A percentile compares a stretch with the other conserved stretches of the same genome.
Evolutionary conservation across 78 protist species (phyloP).

Genomic region (Guillardia theta): DNA sequence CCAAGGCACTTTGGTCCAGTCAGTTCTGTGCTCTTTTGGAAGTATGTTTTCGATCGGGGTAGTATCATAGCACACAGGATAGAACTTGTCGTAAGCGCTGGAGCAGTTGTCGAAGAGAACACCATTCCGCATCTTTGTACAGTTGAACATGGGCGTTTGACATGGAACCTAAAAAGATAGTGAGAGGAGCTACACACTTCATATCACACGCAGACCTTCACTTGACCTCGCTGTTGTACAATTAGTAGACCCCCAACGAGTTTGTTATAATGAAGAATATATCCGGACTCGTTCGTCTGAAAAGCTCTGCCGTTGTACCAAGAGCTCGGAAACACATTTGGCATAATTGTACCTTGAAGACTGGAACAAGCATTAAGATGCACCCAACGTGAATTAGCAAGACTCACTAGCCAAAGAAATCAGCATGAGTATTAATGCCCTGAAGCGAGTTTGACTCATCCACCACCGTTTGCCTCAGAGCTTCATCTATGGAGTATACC

Average conservation of each 20-base stretch:
- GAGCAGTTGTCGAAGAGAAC: too few species aligned
- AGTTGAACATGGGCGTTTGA: background rate
- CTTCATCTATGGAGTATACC: background rate
- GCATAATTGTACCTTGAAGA: background rate
- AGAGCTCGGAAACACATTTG: background rate
- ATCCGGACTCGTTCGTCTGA: background rate
- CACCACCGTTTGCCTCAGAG: background rate
- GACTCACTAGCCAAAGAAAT: background rate
- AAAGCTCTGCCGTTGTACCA: background rate
- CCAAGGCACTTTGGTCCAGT: background rate
- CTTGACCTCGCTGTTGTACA: conserved; percentile 7
- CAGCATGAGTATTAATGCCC: background rate
- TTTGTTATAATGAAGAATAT: background rate
- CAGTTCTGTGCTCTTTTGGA: background rate
- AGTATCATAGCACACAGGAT: background rate
- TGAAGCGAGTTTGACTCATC: background rate
- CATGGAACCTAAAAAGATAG: too few species aligned
- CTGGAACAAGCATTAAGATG: background rate
- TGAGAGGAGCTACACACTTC: too few species aligned
- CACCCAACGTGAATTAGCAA: background rate
- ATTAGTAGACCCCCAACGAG: background rate
- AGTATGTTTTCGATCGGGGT: background rate
- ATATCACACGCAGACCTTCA: too few species aligned
- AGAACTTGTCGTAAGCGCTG: background rate
- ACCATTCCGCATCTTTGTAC: too few species aligned